Base-by-base conservation (phyloP, 78 protist species). In the Thecamonas trahens region DNA sequence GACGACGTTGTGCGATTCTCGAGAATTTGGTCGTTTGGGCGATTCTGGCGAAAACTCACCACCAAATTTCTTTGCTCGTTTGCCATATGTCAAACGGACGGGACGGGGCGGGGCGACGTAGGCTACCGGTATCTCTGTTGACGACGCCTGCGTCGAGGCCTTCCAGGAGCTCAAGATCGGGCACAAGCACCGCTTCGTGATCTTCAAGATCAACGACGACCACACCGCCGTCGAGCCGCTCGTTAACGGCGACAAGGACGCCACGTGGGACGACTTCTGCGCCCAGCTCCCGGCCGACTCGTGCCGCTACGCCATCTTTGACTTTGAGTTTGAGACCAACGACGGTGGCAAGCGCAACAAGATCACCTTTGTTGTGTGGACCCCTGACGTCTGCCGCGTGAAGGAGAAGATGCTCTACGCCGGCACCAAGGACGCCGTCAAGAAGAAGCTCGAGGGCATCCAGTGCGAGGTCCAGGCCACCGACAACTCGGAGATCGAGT, bases 321-420 rank as follows among this genome's bases (percentile, higher is more conserved):
- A 81, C 75, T 78, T 82, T 31, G 61, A 34, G 24, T 81, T 50
- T 70, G 31, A 40, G 34, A 47, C 58, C 32, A n/a, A 35, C 24
- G 83, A 74, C 28, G 87, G 85, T 14, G 82, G 74, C 50, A 28
- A 40, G 60, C 71, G 81, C 39, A 47, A 69, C 76, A 87, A 87
- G 87, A 37, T 87, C 57, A 9, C 57, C 57, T 87, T 87, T 62
- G 1, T 82, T 45, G 44, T 28, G 26, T 87, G 91, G 86, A 72
- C 88, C 42, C 93, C 92, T 67, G 92, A 91, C 37, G 58, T 49
- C 22, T 73, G 87, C 34, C 42, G 44, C 50, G 77, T 81, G 72
- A 91, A 86, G 85, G 38, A 57, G 42, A 91, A 91, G 83, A 87
- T 91, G 96, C 79, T 91, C 40, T 77, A 74, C 85, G 89, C 96